Evolutionary conservation across 208 protist genomes (phyloP).

Genomic region (Crithidia expoeki): DNA sequence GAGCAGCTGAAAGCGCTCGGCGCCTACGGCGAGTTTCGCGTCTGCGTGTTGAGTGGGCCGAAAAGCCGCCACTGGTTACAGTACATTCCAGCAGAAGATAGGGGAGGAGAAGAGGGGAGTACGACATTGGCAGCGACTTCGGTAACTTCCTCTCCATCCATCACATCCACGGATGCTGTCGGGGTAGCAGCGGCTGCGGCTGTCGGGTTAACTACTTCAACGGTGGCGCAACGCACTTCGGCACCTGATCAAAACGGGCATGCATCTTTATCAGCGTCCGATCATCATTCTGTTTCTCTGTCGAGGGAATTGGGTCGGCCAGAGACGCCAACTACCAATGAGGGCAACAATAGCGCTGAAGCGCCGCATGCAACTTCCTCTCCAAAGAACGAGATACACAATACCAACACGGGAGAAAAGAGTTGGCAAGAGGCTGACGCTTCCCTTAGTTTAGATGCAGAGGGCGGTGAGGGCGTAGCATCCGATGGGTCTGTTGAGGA

Average conservation of each 20-base stretch:
- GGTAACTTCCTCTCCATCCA: neutral
- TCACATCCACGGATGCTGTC: too few species aligned
- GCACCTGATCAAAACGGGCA: too few species aligned
- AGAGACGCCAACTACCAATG: too few species aligned
- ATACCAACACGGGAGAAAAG: too few species aligned
- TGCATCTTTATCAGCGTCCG: too few species aligned
- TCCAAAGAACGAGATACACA: too few species aligned
- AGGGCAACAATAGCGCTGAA: too few species aligned
- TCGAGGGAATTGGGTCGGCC: too few species aligned
- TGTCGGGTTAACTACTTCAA: neutral
- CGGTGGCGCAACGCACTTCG: too few species aligned
- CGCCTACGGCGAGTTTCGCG: conserved; percentile 25
- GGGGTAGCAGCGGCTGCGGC: neutral
- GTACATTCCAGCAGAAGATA: conserved; percentile 9
- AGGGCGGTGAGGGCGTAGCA: neutral
- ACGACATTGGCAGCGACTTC: neutral
- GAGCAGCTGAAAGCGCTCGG: conserved; percentile 13
- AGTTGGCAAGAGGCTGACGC: too few species aligned
- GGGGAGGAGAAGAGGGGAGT: neutral
- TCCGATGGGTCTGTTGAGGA: neutral
- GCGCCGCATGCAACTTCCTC: too few species aligned
- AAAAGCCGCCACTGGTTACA: conserved; percentile 30
- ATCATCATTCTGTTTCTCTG: too few species aligned
- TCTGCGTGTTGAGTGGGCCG: conserved; percentile 30
- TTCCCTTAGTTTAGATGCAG: neutral